Base-by-base conservation (phyloP, 192 early-diverging fungal species). In the Coemansia sp. region DNA sequence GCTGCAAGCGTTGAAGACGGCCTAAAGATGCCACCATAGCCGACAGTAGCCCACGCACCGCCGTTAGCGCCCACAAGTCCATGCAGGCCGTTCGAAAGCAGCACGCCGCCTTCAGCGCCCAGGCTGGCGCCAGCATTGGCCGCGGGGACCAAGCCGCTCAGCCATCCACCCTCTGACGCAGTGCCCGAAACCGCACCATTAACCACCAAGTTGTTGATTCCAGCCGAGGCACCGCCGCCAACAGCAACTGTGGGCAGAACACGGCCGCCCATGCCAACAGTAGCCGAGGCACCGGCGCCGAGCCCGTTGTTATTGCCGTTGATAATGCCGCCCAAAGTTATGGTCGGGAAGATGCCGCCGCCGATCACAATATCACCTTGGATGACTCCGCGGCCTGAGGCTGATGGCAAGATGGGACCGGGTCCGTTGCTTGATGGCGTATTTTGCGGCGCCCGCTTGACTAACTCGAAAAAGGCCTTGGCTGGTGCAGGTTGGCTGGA, bases 1-100 rank as follows among this genome's bases (percentile, higher is more conserved):
- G 31, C 61, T n/a, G 52, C 65, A 42, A 63, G n/a, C 7, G 71
- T 58, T 1, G 71, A 74, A 4, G 71, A 59, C 17, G 71, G 65
- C 9, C 62, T 64, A 36, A 74, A 60, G 38, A 70, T 51, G 3
- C 71, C 71, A 28, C 65, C 71, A 51, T 67, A 67, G 44, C 59
- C 65, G 11, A 44, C 21, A 0, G 71, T 64, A 6, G 34, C 71
- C 65, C 65, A 74, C 14, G 21, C 71, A 54, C 60, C 71, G 15
- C 65, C 71, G 21, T 64, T 68, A 19, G 15, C 65, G 22, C 65
- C 71, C 8, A 46, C 12, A 51, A 74, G 4, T 3, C 17, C 72
- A 51, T 74, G 65, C 15, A 74, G n/a, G 38, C 62, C 66, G 44
- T 25, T 60, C 10, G 62, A 58, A 3, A 57, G 26, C 47, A 60